Conservation (phyloP, 257 asterid species). For the Solanum etuberosum region DNA sequence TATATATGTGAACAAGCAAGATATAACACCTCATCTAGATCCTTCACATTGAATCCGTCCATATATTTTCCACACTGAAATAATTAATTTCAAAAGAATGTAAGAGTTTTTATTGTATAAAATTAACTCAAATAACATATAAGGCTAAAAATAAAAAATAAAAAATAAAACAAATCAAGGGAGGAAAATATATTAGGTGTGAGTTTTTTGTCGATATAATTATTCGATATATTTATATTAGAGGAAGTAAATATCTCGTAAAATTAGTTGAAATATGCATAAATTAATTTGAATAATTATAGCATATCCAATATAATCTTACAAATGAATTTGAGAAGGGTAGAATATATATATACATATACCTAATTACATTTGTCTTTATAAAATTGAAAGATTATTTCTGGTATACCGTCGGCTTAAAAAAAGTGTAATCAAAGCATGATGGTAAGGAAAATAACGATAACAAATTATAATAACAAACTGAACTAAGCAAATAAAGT, state of each 20-base stretch:
- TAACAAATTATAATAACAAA: background rate
- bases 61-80: background rate
- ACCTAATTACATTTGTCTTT: background rate
- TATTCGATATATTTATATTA: background rate
- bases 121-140: background rate
- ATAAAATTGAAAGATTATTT: background rate
- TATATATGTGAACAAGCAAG: background rate
- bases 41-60: background rate
- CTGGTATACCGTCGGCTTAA: accelerated
- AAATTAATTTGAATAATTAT: background rate
- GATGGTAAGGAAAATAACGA: background rate
- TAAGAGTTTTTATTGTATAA: background rate
- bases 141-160: background rate
- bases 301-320: accelerated
- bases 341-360: background rate
- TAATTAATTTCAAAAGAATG: background rate
- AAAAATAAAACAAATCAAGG: background rate
- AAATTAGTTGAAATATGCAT: background rate
- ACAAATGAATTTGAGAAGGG: background rate
- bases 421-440: background rate
- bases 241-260: background rate
- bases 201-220: background rate
- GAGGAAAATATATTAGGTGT: background rate
- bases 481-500: background rate
- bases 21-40: background rate